These are phyloP conservation scores for Tulasnella sp. DNA, from an alignment of 768 basidiomycete genomes.

Conservation along the genomic window DNA sequence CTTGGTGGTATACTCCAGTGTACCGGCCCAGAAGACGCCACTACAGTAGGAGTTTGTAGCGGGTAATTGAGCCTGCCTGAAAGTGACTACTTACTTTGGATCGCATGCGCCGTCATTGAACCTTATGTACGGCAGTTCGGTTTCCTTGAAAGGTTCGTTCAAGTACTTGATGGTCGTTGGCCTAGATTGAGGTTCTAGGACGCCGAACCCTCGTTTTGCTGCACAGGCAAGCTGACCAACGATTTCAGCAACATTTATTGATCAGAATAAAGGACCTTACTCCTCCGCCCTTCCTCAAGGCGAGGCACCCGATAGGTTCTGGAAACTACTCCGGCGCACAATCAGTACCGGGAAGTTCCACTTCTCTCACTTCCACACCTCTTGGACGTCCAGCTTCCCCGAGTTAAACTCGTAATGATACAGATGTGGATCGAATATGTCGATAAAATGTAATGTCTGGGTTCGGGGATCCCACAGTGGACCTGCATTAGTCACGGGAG, in stretches of 20 bases:
- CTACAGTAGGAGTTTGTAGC: constrained; percentile 18
- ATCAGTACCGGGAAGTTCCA: constrained; percentile 37
- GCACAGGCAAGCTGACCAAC: constrained; percentile 43
- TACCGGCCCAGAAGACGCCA: constrained; percentile 59
- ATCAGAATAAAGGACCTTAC: constrained; percentile 25
- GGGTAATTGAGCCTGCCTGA: neutral
- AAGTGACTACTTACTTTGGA: constrained; percentile 15
- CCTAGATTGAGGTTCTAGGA: constrained; percentile 24
- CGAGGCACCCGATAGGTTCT: constrained; percentile 47
- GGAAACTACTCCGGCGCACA: constrained; percentile 38
- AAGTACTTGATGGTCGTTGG: constrained; percentile 31
- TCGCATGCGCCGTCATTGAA: constrained; percentile 69
- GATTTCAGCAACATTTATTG: neutral
- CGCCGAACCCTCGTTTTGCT: constrained; percentile 45
- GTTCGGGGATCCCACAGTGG: constrained; percentile 50
- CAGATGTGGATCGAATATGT: constrained; percentile 43
- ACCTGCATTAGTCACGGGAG: constrained; percentile 30
- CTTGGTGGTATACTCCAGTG: constrained; percentile 30
- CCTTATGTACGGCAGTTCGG: constrained; percentile 29
- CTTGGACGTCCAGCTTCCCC: neutral
- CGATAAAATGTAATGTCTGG: constrained; percentile 52
- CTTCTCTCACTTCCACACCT: neutral
- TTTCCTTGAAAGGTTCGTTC: constrained; percentile 35
- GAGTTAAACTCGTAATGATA: neutral
- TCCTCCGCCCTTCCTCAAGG: constrained; percentile 38